phyloP scores from a whole-genome alignment of 139 green algal species.

The Trebouxia sp. region DNA sequence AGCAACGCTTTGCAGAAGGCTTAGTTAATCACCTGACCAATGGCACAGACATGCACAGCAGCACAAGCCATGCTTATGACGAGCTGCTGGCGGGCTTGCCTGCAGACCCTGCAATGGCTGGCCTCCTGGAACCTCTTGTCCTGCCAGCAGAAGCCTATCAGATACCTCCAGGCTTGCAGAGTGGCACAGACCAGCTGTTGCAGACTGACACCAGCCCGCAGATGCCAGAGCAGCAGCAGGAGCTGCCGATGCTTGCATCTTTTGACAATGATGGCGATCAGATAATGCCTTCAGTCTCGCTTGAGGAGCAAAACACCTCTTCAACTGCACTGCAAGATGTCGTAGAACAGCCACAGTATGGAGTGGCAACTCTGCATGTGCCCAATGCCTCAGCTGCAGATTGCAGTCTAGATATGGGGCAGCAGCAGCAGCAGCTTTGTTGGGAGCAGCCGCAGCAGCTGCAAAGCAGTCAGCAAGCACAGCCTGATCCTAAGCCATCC shows the following conservation, averaged over 20 bases:
- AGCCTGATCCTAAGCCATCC: too few species aligned
- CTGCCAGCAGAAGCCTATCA: slow-evolving; percentile 12
- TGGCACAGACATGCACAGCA: neutral
- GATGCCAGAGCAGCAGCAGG: too few species aligned
- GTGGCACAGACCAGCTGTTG: neutral
- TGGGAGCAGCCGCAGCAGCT: neutral
- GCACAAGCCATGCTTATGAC: neutral
- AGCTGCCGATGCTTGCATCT: neutral
- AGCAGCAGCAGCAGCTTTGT: neutral
- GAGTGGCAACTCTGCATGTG: neutral
- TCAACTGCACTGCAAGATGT: neutral
- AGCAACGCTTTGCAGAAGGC: slow-evolving; percentile 15
- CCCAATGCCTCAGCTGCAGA: neutral
- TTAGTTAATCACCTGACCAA: neutral
- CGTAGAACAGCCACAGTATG: neutral
- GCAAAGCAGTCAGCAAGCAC: too few species aligned
- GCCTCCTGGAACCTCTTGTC: neutral
- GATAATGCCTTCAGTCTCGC: too few species aligned
- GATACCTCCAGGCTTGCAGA: neutral
- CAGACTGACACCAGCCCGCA: neutral
- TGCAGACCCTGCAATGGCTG: slow-evolving; percentile 9
- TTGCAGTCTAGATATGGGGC: too few species aligned
- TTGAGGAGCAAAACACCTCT: neutral
- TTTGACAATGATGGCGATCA: too few species aligned
- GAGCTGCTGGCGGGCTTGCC: neutral